Base-by-base conservation (phyloP, 352 stramenopile genomes). In the Pythium folliculosum region DNA sequence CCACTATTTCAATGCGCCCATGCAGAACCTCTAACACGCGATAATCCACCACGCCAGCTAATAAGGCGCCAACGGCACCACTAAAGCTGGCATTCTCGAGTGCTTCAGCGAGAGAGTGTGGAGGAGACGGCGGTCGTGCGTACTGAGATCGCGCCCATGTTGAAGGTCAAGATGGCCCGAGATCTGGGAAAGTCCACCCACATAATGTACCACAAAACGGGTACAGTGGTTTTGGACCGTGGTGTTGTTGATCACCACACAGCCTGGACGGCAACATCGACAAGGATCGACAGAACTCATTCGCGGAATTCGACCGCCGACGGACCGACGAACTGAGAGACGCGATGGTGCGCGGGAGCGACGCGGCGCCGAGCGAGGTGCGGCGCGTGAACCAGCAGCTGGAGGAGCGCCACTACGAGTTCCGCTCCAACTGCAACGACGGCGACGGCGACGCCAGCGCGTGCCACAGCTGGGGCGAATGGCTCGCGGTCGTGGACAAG, bases 391-490 rank as follows among this genome's bases (percentile, higher is more conserved):
- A 96, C 72, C 72, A 94, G 67, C 81, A 94, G 63, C 74, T 96
- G 51, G 84, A 92, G 73, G 81, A 94, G 65, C 88, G 88, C 22
- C 84, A 92, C 71, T 94, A 94, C 64, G 88, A 96, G 73, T 96
- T 96, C 69, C 80, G 84, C 57, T 93, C 86, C 47, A 94, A 95
- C 62, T 96, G 88, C 73, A 82, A 93, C 65, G 84, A 91, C 38
- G 86, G 85, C 44, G 78, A 95, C 30, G 81, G 81, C 21, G 85
- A 95, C 47, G 78, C 86, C n/a, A 92, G 81, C 54, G 88, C 88
- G 3, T 96, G 88, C 69, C 88, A 96, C 71, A 92, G 81, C 63
- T 94, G 84, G 81, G 88, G 86, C 54, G 88, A 96, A 54, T 96
- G 86, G 86, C 75, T 95, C 58, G 82, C 85, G 4, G 88, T 96